Evolutionary conservation across 2,329 filamentous ascomycete species (phyloP), one percentile per base, ranked within the genome.

Genomic region (Juglanconis juglandina): DNA sequence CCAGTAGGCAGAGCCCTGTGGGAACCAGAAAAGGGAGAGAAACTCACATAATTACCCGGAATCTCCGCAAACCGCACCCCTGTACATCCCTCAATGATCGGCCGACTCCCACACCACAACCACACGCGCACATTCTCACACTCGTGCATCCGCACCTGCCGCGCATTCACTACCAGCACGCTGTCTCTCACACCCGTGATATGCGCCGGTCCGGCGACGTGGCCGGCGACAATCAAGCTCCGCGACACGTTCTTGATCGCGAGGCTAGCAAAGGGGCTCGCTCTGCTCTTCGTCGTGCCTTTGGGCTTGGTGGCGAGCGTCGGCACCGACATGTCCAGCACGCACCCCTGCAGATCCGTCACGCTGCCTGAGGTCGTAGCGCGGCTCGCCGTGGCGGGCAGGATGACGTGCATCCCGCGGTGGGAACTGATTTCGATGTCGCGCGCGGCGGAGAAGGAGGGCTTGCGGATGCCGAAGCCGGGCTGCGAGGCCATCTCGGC

Each of bases 71-170:
- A 97, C 10, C 88, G 82, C 70, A 99, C 84, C 13, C 80, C 82
- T 32, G 76, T 81, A 71, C 94, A 98, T 66, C 95, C 89, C 74
- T 99, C 95, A 65, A 99, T 96, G 67, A 99, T 97, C 0, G 95
- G 95, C 63, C 92, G 87, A 68, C 91, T 95, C 1, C 81, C 79
- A 70, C 90, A 93, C 65, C 88, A 84, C 61, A 99, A 79, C 71
- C 98, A 98, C 10, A 99, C 81, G 66, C 91, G 86, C 41, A 96
- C 89, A 63, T 92, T 84, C 49, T 78, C 80, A 70, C 91, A 96
- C 66, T 94, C 89, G 72, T 99, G 95, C 78, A 99, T 94, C 30
- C 95, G 85, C 68, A 96, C 92, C 73, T 99, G 95, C n/a, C 89
- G 83, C 56, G 91, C 90, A 6, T 85, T 81, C 3, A 96, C 86